Conservation (phyloP, 352 stramenopile species). For the Phytophthora pisi region DNA sequence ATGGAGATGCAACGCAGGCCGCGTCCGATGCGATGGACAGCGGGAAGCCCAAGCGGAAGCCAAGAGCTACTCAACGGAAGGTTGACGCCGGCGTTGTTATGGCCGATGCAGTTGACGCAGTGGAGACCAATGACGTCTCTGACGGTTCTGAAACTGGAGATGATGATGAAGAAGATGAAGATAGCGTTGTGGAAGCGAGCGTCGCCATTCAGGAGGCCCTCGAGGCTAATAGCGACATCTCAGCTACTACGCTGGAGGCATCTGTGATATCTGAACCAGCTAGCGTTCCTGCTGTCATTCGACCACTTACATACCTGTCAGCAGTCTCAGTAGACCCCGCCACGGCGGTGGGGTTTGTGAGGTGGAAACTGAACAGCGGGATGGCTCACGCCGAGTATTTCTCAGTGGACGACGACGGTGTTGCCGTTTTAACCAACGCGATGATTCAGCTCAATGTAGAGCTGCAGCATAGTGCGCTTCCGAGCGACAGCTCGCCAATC, state of each 20-base stretch:
- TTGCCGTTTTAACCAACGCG: conserved; percentile 28
- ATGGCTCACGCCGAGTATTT: conserved; percentile 28
- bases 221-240: no score
- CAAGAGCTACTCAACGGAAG: conserved; percentile 15
- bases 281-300: conserved; percentile 1
- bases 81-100: background rate
- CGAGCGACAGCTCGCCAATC: background rate
- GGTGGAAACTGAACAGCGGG: conserved; percentile 34
- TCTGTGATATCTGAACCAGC: background rate
- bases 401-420: conserved; percentile 34
- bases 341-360: conserved; percentile 26
- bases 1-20: background rate
- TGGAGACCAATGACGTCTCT: background rate
- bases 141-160: background rate
- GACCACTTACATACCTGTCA: conserved; percentile 34
- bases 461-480: conserved; percentile 24
- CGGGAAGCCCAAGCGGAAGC: conserved; percentile 19
- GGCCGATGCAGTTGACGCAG: background rate
- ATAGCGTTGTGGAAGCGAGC: background rate
- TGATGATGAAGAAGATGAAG: background rate
- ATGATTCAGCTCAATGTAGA: conserved; percentile 47
- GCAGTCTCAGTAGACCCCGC: conserved; percentile 26
- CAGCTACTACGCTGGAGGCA: background rate
- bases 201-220: background rate
- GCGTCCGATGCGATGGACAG: background rate